Conservation (phyloP, 2,329 filamentous ascomycete species). For the Lojkania enalia region DNA sequence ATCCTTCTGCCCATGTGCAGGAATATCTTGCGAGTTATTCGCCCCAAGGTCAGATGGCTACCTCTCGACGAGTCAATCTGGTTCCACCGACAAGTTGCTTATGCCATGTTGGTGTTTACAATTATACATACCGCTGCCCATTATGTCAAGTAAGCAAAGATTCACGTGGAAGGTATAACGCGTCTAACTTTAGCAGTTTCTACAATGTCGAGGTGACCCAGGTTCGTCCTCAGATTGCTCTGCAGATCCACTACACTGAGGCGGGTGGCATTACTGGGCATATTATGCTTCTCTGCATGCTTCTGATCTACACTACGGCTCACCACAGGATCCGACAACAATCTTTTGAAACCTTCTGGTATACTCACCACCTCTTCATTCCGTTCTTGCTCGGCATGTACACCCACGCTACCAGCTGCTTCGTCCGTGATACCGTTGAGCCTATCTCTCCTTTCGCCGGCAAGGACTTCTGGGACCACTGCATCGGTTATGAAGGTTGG, state of each 20-base stretch:
- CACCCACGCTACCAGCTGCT: conserved; percentile 94
- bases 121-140: conserved; percentile 76
- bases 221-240: conserved; percentile 75
- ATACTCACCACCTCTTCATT: conserved; percentile 97
- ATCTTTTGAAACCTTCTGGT: conserved; percentile 98
- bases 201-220: conserved; percentile 90
- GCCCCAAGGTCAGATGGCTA: conserved; percentile 84
- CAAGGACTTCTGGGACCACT: conserved; percentile 82
- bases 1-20: conserved; percentile 95
- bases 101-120: conserved; percentile 82
- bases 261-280: conserved; percentile 93
- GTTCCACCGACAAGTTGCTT: conserved; percentile 95
- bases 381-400: conserved; percentile 93
- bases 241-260: conserved; percentile 90
- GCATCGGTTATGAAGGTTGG: conserved; percentile 95
- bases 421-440: conserved; percentile 78
- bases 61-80: conserved; percentile 96
- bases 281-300: conserved; percentile 98
- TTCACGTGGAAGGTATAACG: background rate
- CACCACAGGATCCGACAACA: conserved; percentile 94
- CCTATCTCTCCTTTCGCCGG: conserved; percentile 84
- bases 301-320: conserved; percentile 95
- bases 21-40: conserved; percentile 79
- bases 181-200: conserved; percentile 63
- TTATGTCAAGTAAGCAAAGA: conserved; percentile 82